A percentile compares a stretch with the other conserved stretches of the same genome.
These are phyloP conservation scores for Lipomyces yamanashiensis DNA, from an alignment of 805 yeast genomes.

Conservation along the genomic window DNA sequence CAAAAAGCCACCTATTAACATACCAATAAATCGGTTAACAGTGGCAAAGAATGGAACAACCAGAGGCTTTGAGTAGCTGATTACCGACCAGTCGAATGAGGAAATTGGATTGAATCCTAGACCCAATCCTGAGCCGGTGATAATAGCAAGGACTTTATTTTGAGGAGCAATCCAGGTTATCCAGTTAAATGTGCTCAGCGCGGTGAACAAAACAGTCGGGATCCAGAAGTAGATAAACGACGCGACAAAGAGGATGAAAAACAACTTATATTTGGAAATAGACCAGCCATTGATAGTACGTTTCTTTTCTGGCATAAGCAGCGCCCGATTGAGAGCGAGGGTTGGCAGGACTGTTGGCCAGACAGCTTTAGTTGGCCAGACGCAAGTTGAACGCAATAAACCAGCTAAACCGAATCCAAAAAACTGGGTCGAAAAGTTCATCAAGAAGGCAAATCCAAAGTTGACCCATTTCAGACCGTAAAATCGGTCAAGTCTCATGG, in stretches of 20 bases:
- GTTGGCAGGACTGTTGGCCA: constrained; percentile 68
- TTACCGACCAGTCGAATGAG: constrained; percentile 67
- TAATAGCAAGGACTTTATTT: constrained; percentile 61
- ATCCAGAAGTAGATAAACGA: constrained; percentile 60
- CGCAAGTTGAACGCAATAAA: constrained; percentile 59
- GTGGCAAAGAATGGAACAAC: constrained; percentile 66
- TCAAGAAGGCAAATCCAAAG: constrained; percentile 60
- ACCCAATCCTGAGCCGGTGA: constrained; percentile 66
- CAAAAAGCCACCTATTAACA: constrained; percentile 38
- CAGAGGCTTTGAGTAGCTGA: constrained; percentile 57
- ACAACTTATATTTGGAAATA: constrained; percentile 57
- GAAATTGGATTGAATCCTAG: constrained; percentile 63
- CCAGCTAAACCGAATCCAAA: constrained; percentile 61
- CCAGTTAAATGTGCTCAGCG: constrained; percentile 62
- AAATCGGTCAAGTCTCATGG: constrained; percentile 52
- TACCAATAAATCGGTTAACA: constrained; percentile 42
- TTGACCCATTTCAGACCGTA: constrained; percentile 40
- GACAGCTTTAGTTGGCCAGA: constrained; percentile 53
- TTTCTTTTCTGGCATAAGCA: constrained; percentile 27
- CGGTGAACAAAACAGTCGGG: constrained; percentile 64
- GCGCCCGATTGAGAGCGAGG: constrained; percentile 53
- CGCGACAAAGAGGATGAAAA: constrained; percentile 48
- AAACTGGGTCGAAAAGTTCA: constrained; percentile 61
- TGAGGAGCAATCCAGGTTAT: constrained; percentile 66
- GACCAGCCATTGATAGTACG: constrained; percentile 63